phyloP scores from a whole-genome alignment of 176 grass and related monocot genomes.

The Phoenix roebelenii region DNA sequence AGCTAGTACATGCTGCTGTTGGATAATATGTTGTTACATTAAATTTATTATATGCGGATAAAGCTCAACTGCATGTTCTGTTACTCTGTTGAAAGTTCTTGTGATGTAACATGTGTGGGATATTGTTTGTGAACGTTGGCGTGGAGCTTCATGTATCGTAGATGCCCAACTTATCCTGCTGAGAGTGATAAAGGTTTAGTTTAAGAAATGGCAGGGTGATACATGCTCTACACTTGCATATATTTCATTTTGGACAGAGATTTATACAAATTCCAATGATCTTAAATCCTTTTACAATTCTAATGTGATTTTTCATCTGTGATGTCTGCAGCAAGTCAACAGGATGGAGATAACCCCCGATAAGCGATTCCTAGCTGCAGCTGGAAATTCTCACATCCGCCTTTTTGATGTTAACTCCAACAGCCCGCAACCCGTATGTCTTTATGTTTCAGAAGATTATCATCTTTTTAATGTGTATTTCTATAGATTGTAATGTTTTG shows the following conservation, averaged over 20 bases:
- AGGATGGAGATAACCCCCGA: slow-evolving; percentile 95
- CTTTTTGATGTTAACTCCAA: slow-evolving; percentile 96
- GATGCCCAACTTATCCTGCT: too few species aligned
- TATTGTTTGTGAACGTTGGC: too few species aligned
- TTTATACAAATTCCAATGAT: background rate
- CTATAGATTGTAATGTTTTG: background rate
- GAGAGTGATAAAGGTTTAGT: too few species aligned
- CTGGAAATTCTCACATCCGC: slow-evolving; percentile 89
- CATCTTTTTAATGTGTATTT: background rate
- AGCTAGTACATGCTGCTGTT: too few species aligned
- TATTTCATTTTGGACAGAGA: background rate
- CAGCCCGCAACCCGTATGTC: slow-evolving; percentile 57
- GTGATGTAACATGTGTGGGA: too few species aligned
- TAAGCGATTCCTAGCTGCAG: slow-evolving; percentile 76
- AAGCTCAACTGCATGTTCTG: too few species aligned
- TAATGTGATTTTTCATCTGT: background rate
- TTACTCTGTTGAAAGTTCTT: too few species aligned
- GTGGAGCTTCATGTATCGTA: too few species aligned
- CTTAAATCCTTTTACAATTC: background rate
- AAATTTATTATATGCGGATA: too few species aligned
- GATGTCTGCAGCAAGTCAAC: slow-evolving; percentile 78
- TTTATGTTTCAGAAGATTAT: slow-evolving; percentile 15
- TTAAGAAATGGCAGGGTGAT: too few species aligned
- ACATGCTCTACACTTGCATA: too few species aligned
- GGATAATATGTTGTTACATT: too few species aligned